Evolutionary conservation across 2,329 filamentous ascomycete genomes (phyloP).

Genomic region (Colletotrichum cordylinicola): DNA sequence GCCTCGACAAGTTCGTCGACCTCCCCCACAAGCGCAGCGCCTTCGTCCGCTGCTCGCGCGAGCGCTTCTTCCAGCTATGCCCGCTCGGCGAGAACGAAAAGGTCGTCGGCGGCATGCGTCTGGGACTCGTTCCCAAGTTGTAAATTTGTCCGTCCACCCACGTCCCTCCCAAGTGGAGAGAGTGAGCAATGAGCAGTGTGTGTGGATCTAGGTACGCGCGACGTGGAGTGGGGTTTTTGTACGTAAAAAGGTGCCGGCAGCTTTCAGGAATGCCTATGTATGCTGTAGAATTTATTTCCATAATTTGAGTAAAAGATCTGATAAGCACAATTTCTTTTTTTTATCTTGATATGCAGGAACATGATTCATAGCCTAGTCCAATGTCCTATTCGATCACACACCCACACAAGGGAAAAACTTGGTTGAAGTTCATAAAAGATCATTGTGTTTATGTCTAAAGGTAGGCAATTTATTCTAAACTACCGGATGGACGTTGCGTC

Average conservation of each 20-base stretch:
- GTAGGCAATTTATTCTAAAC: background rate
- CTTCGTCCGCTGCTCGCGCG: constrained; percentile 67
- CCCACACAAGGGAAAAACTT: background rate
- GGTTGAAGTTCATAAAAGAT: background rate
- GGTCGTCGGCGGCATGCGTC: constrained; percentile 57
- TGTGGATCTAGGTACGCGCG: background rate
- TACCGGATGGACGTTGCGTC: background rate
- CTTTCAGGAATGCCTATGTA: background rate
- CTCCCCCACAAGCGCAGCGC: constrained; percentile 75
- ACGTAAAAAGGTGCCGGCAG: background rate
- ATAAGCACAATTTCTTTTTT: background rate
- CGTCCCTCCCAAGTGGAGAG: background rate
- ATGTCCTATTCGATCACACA: background rate
- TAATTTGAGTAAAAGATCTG: background rate
- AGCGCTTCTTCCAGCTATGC: constrained; percentile 73
- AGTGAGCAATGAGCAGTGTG: background rate
- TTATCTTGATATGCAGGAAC: background rate
- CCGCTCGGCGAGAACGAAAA: constrained; percentile 63
- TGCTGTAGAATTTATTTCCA: background rate
- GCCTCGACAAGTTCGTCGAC: constrained; percentile 75
- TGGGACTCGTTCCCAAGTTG: constrained; percentile 60
- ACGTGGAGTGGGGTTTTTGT: background rate
- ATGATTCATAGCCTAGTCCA: background rate
- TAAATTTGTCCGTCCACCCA: constrained; percentile 31
- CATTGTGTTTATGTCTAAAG: background rate